Base-by-base conservation (phyloP, 306 rosid genomes). In the Trifolium repens region DNA sequence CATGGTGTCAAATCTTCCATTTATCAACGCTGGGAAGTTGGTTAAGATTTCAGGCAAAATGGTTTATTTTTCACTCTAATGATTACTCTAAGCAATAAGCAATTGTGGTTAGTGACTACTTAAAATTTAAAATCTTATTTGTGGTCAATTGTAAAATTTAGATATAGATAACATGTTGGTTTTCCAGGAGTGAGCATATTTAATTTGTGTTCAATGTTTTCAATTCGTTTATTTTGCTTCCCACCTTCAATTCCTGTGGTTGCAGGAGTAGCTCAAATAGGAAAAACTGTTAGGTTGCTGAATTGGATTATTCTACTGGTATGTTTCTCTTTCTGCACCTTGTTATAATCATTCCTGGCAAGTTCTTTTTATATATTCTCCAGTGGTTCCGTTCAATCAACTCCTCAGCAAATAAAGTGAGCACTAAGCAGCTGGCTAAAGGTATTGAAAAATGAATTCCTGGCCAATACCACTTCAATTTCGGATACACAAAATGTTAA, bases 201-300 rank as follows among this genome's bases (percentile, higher is more conserved):
- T 37, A 61, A 69, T 73, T 70, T 66, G 13, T 54, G 10, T 52
- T 73, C 64, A 22, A 12, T 12, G 67, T 32, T 78, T n/a, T 61
- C 67, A 67, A 17, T 49, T 9, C 24, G 24, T 59, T 54, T 75
- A 59, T 74, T 57, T 71, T 53, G 74, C 70, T 81, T 75, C 84
- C 81, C 78, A 74, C 84, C 82, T 77, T 82, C 75, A 73, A 72
- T 84, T 84, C 75, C 63, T 79, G 73, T 86, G 86, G 85, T 87
- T 90, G 90, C 96, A 90, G 96, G 96, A 81, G 62, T 80, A 84
- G 75, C 85, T 78, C 87, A 79, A 82, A 80, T 87, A 84, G 84
- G 87, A 85, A 73, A 84, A 74, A 46, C 77, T 78, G 54, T 86
- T 82, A 71, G 78, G 83, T 84, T 71, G 92, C 89, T 68, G 81